Evolutionary conservation across 768 basidiomycete genomes (phyloP), one percentile per base, ranked within the genome.

Genomic region (Lactarius deliciosus): DNA sequence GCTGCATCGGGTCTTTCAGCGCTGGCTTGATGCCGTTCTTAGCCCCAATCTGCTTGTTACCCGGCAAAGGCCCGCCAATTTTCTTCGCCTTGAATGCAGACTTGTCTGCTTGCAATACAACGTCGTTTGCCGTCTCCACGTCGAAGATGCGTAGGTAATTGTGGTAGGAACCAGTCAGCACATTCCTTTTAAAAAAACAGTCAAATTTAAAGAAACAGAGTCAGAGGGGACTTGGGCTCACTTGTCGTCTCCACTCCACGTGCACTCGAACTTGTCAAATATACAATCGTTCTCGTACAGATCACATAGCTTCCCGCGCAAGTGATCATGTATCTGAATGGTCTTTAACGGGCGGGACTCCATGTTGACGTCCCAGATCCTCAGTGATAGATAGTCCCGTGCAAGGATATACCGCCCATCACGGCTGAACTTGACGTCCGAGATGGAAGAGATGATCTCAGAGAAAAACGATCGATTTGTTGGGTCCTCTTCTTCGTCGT

Each of bases 101-200:
- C 78, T 99, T 99, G 81, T 99, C 97, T 2, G 97, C 97, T 78
- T 98, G 97, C 64, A 99, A 79, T 15, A 98, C 92, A 54, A 96
- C 88, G 73, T 98, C 97, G 68, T 88, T 90, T 69, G 87, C 75
- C 38, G 88, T 87, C 67, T 96, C 93, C 15, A 72, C 86, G 77
- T 98, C 96, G 79, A 94, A 99, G 86, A 99, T 97, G 77, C 95
- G 94, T 91, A 99, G 96, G 81, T 96, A 98, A 80, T 99, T 99
- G 81, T 98, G 96, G 81, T 99, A 99, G 60, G 97, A 98, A 54
- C 97, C 97, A n/a, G 97, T 98, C 70, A 99, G 82, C 66, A 98
- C 94, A 77, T 96, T 89, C 74, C 97, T 99, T 73, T n/a, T n/a
- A n/a, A 10, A 47, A 64, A 13, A 22, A 53, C 0, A 34, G 34